phyloP scores from a whole-genome alignment of 2,329 filamentous ascomycete species.

The Neonectria coccinea region DNA sequence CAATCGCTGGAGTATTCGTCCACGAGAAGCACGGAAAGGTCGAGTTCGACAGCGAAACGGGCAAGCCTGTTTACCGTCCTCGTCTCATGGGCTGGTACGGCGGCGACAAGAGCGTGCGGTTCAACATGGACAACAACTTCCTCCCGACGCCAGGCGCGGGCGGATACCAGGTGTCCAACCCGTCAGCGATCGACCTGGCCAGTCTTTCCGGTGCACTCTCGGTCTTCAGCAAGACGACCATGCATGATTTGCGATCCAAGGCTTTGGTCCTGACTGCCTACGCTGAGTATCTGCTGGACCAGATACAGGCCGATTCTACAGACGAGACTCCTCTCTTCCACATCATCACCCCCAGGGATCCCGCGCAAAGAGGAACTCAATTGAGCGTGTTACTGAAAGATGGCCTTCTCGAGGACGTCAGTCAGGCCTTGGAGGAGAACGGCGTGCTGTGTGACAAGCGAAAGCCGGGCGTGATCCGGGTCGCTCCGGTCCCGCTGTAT shows the following conservation, averaged over 20 bases:
- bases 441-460: conserved; percentile 86
- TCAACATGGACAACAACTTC: conserved; percentile 87
- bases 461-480: conserved; percentile 85
- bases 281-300: conserved; percentile 74
- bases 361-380: conserved; percentile 79
- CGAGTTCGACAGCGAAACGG: conserved; percentile 52
- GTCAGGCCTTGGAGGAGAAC: conserved; percentile 70
- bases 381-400: conserved; percentile 77
- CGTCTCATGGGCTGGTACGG: conserved; percentile 90
- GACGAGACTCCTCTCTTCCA: conserved; percentile 59
- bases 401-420: conserved; percentile 77
- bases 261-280: conserved; percentile 81
- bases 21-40: conserved; percentile 79
- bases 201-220: conserved; percentile 79
- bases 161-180: conserved; percentile 89
- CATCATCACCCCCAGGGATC: conserved; percentile 77
- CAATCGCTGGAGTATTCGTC: conserved; percentile 84
- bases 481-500: conserved; percentile 87
- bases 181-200: conserved; percentile 80
- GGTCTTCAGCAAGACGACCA: conserved; percentile 78
- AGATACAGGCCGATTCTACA: conserved; percentile 52
- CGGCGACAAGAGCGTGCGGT: conserved; percentile 78
- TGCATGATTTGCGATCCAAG: conserved; percentile 76
- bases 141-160: conserved; percentile 80
- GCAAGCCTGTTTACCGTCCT: conserved; percentile 63